Base-by-base conservation (phyloP, 805 yeast genomes). In the Soucietia sequanensis region DNA sequence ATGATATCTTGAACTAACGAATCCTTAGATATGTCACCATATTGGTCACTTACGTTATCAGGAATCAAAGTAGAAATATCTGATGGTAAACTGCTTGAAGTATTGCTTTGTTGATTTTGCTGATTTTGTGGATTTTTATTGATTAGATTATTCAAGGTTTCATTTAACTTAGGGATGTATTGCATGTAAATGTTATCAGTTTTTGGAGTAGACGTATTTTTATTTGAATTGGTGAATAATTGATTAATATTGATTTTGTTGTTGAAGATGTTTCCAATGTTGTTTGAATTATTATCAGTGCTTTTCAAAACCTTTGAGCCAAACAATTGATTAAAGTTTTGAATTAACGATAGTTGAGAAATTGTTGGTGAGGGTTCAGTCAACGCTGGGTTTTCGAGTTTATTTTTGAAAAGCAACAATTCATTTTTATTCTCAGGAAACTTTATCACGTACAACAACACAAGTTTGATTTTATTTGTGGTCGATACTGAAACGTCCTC, bases 121-220 rank as follows among this genome's bases (percentile, higher is more conserved):
- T 38, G 43, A 12, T 37, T 32, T 28, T 31, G 41, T 16, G 39
- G 48, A 29, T 36, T 35, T 9, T 6, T 7, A 9, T 26, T 30
- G 6, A 54, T 42, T 27, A 65, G 34, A 27, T 33, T 45, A 9
- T 47, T 42, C 36, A 68, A 44, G n/a, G 58, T 43, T 11, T 58
- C 62, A 40, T 77, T 80, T 31, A 93, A 60, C 36, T 86, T 68
- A 6, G 99, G 96, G 28, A 78, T 69, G 52, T 90, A 95, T 63
- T 93, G 99, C 82, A 95, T 89, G 63, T 80, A 93, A 4, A 91
- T 78, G 50, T 84, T 85, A 37, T 80, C 83, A 3, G 74, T 66
- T 23, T 70, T 56, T 24, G 35, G 48, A 20, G 42, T 25, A 30
- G 33, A 34, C 33, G 47, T 10, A 36, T 41, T 32, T 14, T 42